Base-by-base conservation (phyloP, 306 rosid species). In the Cicer cuneatum region DNA sequence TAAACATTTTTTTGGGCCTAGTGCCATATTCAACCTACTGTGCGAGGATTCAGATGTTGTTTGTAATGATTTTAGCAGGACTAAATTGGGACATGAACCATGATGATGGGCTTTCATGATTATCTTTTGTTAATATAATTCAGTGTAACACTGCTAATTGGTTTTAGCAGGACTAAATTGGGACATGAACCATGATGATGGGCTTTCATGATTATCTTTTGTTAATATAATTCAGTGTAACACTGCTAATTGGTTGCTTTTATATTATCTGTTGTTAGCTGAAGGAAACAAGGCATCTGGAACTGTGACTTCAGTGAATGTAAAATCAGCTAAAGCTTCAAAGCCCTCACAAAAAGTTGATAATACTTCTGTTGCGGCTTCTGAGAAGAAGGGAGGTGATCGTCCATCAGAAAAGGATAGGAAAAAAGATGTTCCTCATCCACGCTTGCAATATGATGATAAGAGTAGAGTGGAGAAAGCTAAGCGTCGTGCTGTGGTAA, bases 361-460 rank as follows among this genome's bases (percentile, higher is more conserved):
- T 40, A 81, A 2, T 81, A 67, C 69, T 74, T 57, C 85, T 47
- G 76, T 74, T 78, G 83, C 74, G 14, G 81, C 48, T 38, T 56
- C 81, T 57, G 85, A 81, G 81, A 81, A 78, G 61, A 84, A 64
- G 61, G 84, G 77, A 67, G 68, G 70, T 83, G 87, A 84, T n/a
- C 84, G 87, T 19, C 77, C 77, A 35, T 42, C 77, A 10, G 87
- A 84, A 13, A 84, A 84, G 46, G 84, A 84, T 40, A 81, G 87
- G 46, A 84, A 84, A 82, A 84, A 84, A 69, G 87, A 84, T 77
- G 85, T 71, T 52, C 87, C 87, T 76, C 87, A 80, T 12, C 84
- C 87, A 73, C 82, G 87, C 61, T 68, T 84, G 87, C 83, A 84
- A 51, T 81, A 78, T 74, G 88, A 84, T 81, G 88, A 84, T 71